These are phyloP conservation scores for Oryza meyeriana DNA, from an alignment of 176 grass and related monocot genomes.

Conservation along the genomic window DNA sequence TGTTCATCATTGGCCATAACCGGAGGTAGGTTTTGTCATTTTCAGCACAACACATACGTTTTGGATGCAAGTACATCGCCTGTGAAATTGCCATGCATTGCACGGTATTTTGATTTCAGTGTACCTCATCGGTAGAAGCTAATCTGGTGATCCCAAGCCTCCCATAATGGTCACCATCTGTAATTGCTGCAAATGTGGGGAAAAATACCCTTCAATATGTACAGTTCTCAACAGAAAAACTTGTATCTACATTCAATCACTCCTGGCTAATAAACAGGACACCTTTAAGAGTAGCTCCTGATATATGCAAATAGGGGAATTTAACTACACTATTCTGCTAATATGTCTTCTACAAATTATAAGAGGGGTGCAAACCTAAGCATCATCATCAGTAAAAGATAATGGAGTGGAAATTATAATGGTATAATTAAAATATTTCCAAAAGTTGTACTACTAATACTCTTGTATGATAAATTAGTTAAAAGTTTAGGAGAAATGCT, in stretches of 20 bases:
- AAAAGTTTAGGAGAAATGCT: too few species aligned
- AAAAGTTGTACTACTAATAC: background rate
- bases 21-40: background rate
- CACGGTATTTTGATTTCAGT: background rate
- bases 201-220: constrained; percentile 11
- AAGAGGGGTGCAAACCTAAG: background rate
- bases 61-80: background rate
- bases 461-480: too few species aligned
- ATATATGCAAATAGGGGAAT: background rate
- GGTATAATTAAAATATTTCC: background rate
- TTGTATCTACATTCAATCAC: background rate
- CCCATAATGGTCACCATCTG: constrained; percentile 84
- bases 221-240: background rate
- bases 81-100: background rate
- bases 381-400: background rate
- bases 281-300: background rate
- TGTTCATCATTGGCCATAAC: background rate
- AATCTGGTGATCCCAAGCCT: constrained; percentile 63
- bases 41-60: background rate
- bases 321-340: background rate
- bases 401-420: background rate
- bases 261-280: background rate
- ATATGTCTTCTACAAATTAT: background rate
- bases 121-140: constrained; percentile 65
- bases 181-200: constrained; percentile 64